Evolutionary conservation across 306 rosid species (phyloP), one percentile per base, ranked within the genome.

Genomic region (Rosa persica): DNA sequence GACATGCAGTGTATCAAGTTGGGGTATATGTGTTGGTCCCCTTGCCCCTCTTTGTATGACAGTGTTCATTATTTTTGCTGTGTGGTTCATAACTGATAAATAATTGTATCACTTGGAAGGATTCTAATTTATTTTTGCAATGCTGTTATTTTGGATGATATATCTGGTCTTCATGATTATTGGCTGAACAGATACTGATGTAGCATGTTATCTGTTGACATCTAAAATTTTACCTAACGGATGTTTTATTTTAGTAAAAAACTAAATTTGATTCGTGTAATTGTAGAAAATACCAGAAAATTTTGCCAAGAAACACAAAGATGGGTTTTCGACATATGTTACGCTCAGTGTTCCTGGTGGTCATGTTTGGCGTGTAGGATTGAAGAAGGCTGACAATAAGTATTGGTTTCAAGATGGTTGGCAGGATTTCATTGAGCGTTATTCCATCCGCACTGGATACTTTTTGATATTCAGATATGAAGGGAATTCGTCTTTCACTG

Each of bases 251-350:
- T 60, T 44, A 1, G 15, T 39, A 39, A 51, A 65, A 55, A 10
- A 16, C 85, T 78, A 74, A 78, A 83, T 67, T 34, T 85, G 79
- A 62, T 67, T 83, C 81, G 12, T 79, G 78, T 74, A 76, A 48
- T 67, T 84, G 89, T 92, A 96, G 99, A 93, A 84, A 81, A 87
- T 96, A 58, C 99, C 99, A 30, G 98, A 93, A 68, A 71, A 62
- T 81, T 93, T 96, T 82, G 76, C 88, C 87, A 88, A 81, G 64
- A 93, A 84, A 84, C 82, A 88, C 81, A 88, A 89, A 46, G 84
- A 89, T 13, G 92, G 90, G 64, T 91, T 96, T 70, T 91, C 99
- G 40, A 69, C 88, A 0, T 25, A 84, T 76, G 97, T 84, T 69
- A 89, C 83, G 27, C 83, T 96, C 70, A 78, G 76, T 57, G 90